These are phyloP conservation scores for Metarhizium sp. DNA, from an alignment of 2,329 filamentous ascomycete species.

Conservation along the genomic window DNA sequence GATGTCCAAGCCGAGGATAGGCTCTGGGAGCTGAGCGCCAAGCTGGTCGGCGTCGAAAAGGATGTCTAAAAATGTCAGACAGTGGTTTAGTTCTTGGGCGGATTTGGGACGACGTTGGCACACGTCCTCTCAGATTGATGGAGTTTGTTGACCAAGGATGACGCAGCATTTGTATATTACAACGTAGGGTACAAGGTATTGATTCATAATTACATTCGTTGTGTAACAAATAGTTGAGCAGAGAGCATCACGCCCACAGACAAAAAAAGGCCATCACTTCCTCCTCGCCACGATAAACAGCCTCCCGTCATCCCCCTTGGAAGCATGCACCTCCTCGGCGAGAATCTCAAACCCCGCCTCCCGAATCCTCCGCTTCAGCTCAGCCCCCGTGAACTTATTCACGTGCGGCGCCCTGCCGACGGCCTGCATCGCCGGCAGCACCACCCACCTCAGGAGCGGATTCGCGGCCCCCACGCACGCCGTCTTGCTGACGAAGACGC, in stretches of 20 bases:
- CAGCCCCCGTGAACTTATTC: background rate
- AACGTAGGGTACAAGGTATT: too few relatives aligned
- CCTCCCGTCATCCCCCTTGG: conserved; percentile 5
- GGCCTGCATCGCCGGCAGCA: conserved; percentile 5
- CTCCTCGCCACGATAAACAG: conserved; percentile 10
- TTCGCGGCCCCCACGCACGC: conserved; percentile 9
- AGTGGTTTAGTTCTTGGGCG: too few relatives aligned
- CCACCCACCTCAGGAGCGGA: background rate
- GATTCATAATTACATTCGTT: too few relatives aligned
- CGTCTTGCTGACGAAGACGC: conserved; percentile 12
- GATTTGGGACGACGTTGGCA: too few relatives aligned
- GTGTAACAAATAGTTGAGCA: background rate
- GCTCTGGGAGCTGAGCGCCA: conserved; percentile 26
- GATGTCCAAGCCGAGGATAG: conserved; percentile 26
- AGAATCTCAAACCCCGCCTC: conserved; percentile 8
- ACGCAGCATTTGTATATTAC: too few relatives aligned
- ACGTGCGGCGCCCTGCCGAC: conserved; percentile 4
- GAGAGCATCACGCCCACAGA: background rate
- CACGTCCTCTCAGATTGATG: too few relatives aligned
- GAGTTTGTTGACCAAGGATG: too few relatives aligned
- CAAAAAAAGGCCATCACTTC: background rate
- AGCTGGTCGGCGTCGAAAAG: conserved; percentile 4
- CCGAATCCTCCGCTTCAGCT: background rate
- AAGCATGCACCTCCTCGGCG: conserved; percentile 5
- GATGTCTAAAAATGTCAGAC: background rate